phyloP scores from a whole-genome alignment of 164 flowering plant genomes.

The Protea cynaroides region DNA sequence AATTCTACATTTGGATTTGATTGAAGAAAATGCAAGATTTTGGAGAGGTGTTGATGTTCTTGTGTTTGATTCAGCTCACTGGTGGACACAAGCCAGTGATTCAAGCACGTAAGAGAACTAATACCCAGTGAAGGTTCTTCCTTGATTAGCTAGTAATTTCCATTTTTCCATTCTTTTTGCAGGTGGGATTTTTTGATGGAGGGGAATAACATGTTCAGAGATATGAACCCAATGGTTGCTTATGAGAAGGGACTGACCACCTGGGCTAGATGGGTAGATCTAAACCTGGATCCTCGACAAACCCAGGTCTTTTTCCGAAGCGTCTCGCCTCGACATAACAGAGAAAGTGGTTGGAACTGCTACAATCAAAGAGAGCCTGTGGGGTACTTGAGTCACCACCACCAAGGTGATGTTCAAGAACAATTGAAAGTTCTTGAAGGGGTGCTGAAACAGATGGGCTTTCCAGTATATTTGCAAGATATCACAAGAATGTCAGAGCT shows the following conservation, averaged over 20 bases:
- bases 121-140: too few relatives aligned
- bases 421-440: conserved; percentile 41
- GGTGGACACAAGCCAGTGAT: conserved; percentile 80
- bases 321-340: conserved; percentile 83
- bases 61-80: conserved; percentile 84
- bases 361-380: conserved; percentile 64
- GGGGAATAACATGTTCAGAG: conserved; percentile 34
- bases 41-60: conserved; percentile 37
- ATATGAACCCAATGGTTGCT: conserved; percentile 74
- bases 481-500: conserved; percentile 62
- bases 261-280: conserved; percentile 88
- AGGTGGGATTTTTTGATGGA: conserved; percentile 85
- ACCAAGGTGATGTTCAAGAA: conserved; percentile 38
- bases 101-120: conserved; percentile 49
- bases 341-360: conserved; percentile 80
- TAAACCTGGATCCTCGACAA: conserved; percentile 54
- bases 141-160: not conserved
- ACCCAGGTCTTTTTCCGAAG: conserved; percentile 67
- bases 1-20: conserved; percentile 26
- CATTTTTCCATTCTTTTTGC: conserved; percentile 6
- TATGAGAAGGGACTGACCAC: conserved; percentile 72
- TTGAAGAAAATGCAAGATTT: conserved; percentile 25
- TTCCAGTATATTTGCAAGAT: conserved; percentile 70
- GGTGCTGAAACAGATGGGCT: conserved; percentile 60
- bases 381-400: conserved; percentile 27